These are phyloP conservation scores for Fusarium albosuccineum DNA, from an alignment of 2,329 filamentous ascomycete species.

Conservation along the genomic window DNA sequence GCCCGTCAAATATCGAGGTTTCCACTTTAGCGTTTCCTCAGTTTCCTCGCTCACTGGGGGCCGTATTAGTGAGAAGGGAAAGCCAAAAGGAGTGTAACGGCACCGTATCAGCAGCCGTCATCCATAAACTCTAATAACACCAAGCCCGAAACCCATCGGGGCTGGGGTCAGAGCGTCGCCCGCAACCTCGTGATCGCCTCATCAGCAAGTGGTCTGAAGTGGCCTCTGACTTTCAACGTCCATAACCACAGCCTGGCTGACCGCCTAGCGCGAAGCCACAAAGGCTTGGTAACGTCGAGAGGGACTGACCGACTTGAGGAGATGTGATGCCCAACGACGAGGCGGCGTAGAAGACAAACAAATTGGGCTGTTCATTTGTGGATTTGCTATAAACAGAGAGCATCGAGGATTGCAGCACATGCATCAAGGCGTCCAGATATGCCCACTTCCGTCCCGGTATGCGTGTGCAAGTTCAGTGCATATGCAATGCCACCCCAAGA, in stretches of 20 bases:
- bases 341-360: not conserved
- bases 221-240: constrained; percentile 46
- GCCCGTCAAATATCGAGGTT: constrained; percentile 41
- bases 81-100: constrained; percentile 31
- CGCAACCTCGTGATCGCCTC: constrained; percentile 44
- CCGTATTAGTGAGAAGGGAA: constrained; percentile 21
- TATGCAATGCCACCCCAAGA: constrained; percentile 46
- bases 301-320: constrained; percentile 27
- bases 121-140: constrained; percentile 43
- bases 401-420: constrained; percentile 20
- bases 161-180: constrained; percentile 44
- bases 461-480: constrained; percentile 42
- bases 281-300: constrained; percentile 37
- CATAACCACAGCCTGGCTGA: constrained; percentile 25
- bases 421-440: constrained; percentile 21
- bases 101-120: constrained; percentile 39
- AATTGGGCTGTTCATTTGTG: constrained; percentile 16
- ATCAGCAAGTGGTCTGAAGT: constrained; percentile 29
- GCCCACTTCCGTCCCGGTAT: constrained; percentile 37
- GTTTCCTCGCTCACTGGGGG: constrained; percentile 20
- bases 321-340: constrained; percentile 22
- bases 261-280: constrained; percentile 35
- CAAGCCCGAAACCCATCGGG: constrained; percentile 45
- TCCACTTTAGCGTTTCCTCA: constrained; percentile 35
- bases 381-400: constrained; percentile 14